Evolutionary conservation across 2,329 filamentous ascomycete genomes (phyloP), one percentile per base, ranked within the genome.

Genomic region (Xylaria arbuscula): DNA sequence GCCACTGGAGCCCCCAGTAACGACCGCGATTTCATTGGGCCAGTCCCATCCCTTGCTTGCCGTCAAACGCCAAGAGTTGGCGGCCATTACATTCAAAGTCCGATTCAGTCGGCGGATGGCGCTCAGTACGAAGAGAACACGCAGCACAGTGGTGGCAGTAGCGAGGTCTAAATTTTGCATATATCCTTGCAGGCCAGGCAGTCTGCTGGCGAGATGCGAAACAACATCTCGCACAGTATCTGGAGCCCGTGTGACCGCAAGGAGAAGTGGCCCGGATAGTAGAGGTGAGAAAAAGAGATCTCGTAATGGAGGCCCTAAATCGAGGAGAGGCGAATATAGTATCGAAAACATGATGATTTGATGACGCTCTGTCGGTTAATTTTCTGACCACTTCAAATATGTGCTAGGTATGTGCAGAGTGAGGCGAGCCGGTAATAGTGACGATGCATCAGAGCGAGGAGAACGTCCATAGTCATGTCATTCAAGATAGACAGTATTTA

Each of bases 31-130:
- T 24, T 72, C 70, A 15, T 70, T 70, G 1, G 68, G 66, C 70
- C 70, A 72, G n/a, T 72, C 65, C 70, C 70, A 72, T 19, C 68
- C 70, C 15, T 66, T 66, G 50, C 59, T 61, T n/a, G 62, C 55
- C 17, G 56, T 64, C 34, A 64, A 19, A 17, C 61, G 70, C 70
- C 70, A 72, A 2, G 68, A 67, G 45, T 70, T 72, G 45, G 65
- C 22, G 13, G 68, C 70, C 19, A 60, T 24, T 3, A 34, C 32
- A 48, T 67, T 72, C 15, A 72, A 36, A n/a, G 34, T 36, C 32
- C 38, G 36, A 17, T 72, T 72, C 13, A 70, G 24, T 13, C 10
- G 32, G 28, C 63, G 60, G 2, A 48, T 34, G n/a, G 68, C 11
- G 28, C 68, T 40, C 34, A 72, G 57, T 28, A 36, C 63, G 40